Evolutionary conservation across 176 grass and related monocot genomes (phyloP).

Genomic region (Musa schizocarpa): DNA sequence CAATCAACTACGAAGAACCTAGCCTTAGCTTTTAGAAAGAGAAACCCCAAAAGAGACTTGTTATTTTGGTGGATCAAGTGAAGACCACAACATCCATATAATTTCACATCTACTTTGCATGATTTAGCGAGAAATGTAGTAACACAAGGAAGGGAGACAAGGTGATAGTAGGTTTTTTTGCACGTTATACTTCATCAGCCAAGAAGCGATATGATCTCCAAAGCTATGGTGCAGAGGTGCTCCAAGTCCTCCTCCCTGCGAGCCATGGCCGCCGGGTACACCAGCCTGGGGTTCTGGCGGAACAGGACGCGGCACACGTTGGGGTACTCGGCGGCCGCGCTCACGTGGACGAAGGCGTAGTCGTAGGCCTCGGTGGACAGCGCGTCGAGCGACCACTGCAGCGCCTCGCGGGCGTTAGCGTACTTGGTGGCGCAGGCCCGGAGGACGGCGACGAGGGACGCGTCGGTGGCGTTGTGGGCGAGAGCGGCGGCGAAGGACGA

Average conservation of each 20-base stretch:
- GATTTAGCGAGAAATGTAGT: no score
- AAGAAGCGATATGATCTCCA: conserved; percentile 72
- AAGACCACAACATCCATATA: no score
- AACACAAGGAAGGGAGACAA: no score
- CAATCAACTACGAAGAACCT: no score
- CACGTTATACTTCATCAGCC: not conserved
- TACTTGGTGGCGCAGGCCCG: conserved; percentile 54
- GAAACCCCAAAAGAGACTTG: no score
- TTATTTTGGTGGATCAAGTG: no score
- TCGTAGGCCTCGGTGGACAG: conserved; percentile 53
- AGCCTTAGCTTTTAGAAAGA: no score
- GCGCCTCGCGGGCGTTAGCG: conserved; percentile 37
- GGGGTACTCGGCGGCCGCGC: conserved; percentile 82
- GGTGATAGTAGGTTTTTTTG: no score
- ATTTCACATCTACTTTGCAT: no score
- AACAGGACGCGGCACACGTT: conserved; percentile 56
- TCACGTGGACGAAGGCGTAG: conserved; percentile 58
- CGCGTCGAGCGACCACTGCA: conserved; percentile 27
- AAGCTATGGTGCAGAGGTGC: conserved; percentile 58
- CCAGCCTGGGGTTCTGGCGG: conserved; percentile 29
- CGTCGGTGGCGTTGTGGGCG: conserved; percentile 18
- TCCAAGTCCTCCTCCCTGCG: conserved; percentile 40
- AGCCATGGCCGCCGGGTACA: conserved; percentile 49
- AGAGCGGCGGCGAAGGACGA: conserved; percentile 37
- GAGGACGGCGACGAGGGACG: conserved; percentile 33